Percentiles rank a stretch among this genome's conserved stretches.
phyloP scores from a whole-genome alignment of 306 rosid species.

The Glycine latifolia region DNA sequence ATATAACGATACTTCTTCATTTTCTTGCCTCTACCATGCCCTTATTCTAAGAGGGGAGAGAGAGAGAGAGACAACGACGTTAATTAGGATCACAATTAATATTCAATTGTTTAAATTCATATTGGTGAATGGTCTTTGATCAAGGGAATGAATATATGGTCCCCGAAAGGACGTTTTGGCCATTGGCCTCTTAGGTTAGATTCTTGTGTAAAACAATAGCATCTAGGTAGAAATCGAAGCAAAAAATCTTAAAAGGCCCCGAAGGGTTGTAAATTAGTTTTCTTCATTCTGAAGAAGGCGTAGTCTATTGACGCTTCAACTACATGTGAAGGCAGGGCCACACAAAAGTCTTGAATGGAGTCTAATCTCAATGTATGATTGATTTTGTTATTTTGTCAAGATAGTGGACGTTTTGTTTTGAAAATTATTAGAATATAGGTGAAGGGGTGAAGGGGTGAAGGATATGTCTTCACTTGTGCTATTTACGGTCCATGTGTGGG shows the following conservation, averaged over 20 bases:
- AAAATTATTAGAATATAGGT: slow-evolving; percentile 22
- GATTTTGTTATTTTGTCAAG: slow-evolving; percentile 43
- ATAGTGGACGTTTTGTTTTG: slow-evolving; percentile 25
- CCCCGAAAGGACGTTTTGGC: slow-evolving; percentile 7
- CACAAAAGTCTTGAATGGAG: slow-evolving; percentile 39
- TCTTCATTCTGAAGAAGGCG: slow-evolving; percentile 6
- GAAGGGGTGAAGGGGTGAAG: background rate
- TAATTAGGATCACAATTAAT: background rate
- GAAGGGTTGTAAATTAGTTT: slow-evolving; percentile 34
- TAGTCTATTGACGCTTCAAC: slow-evolving; percentile 46
- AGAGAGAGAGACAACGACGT: background rate
- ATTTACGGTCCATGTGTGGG: slow-evolving; percentile 19
- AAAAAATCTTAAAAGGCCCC: slow-evolving; percentile 4
- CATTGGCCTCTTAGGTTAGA: slow-evolving; percentile 15
- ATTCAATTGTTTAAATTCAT: too few relatives aligned
- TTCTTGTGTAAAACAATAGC: slow-evolving; percentile 29
- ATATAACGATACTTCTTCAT: too few relatives aligned
- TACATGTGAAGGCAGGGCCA: slow-evolving; percentile 34
- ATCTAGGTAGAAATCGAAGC: slow-evolving; percentile 7
- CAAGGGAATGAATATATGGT: slow-evolving; percentile 31
- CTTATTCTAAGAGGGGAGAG: background rate
- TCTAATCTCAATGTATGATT: slow-evolving; percentile 30
- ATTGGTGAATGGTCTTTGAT: slow-evolving; percentile 19
- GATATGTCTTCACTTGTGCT: slow-evolving; percentile 2
- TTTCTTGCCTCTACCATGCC: background rate